Percentiles rank a stretch among this genome's conserved stretches.
These are phyloP conservation scores for Lotus japonicus DNA, from an alignment of 306 rosid species.

Conservation along the genomic window DNA sequence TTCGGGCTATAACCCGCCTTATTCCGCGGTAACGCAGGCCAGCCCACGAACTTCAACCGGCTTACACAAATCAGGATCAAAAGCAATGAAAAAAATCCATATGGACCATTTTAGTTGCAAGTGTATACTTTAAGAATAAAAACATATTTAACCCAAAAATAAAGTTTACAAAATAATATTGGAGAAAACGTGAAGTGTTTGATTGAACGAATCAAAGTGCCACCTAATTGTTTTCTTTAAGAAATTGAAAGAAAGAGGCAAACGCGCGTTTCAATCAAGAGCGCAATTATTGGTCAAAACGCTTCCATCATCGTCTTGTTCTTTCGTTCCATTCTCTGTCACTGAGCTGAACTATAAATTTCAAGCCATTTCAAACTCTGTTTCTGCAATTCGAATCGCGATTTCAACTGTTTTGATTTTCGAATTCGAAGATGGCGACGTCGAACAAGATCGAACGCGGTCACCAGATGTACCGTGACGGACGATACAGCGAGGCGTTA, in stretches of 20 bases:
- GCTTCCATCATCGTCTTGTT: not conserved
- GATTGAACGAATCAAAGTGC: too few species aligned
- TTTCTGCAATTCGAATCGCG: too few species aligned
- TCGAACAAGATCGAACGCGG: slow-evolving; percentile 82
- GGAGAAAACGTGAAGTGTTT: too few species aligned
- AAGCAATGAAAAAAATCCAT: too few species aligned
- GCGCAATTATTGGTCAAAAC: not conserved
- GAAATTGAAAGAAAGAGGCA: not conserved
- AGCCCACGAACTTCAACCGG: too few species aligned
- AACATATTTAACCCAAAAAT: too few species aligned
- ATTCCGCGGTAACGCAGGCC: too few species aligned
- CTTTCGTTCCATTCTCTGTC: not conserved
- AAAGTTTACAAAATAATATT: too few species aligned
- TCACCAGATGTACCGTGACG: slow-evolving; percentile 83
- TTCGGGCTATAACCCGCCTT: too few species aligned
- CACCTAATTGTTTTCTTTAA: not conserved
- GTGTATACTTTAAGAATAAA: too few species aligned
- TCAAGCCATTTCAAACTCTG: not conserved
- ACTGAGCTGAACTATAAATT: not conserved
- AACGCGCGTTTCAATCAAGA: not conserved
- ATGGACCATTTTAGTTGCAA: too few species aligned
- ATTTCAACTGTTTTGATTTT: not conserved
- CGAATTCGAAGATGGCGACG: slow-evolving; percentile 38
- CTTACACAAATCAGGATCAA: too few species aligned
- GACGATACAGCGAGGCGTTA: slow-evolving; percentile 65